Conservation (phyloP, 768 basidiomycete species). For the Mycena venus region DNA sequence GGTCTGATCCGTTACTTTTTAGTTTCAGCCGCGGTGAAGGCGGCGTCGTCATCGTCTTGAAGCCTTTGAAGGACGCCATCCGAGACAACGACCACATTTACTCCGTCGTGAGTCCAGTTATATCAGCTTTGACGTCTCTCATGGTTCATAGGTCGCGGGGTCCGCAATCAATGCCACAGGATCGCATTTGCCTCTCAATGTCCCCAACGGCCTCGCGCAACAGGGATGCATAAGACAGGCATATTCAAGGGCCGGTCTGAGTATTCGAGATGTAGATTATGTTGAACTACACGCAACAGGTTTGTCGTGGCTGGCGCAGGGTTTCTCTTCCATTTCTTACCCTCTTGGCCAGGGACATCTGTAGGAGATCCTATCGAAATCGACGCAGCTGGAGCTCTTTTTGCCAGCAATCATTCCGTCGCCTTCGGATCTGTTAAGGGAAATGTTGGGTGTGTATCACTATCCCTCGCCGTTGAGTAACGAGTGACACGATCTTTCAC, state of each 20-base stretch:
- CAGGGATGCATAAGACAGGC: background rate
- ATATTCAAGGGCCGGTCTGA: background rate
- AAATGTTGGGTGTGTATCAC: background rate
- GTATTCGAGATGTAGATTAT: background rate
- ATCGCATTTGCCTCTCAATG: background rate
- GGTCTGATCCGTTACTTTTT: background rate
- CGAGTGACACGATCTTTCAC: background rate
- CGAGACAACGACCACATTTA: slow-evolving; percentile 47
- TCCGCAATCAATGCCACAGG: background rate
- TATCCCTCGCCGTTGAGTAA: background rate
- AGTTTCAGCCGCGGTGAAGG: slow-evolving; percentile 18
- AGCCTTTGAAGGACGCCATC: slow-evolving; percentile 39
- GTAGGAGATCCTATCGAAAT: background rate
- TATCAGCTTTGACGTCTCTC: background rate
- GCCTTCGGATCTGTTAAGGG: background rate
- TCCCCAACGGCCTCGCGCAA: background rate
- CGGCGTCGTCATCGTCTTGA: slow-evolving; percentile 38
- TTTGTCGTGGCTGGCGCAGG: background rate
- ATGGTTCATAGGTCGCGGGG: background rate
- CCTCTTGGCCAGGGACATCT: background rate
- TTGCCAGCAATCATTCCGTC: background rate
- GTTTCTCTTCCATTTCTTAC: background rate
- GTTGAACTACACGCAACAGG: slow-evolving; percentile 2
- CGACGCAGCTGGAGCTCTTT: background rate
- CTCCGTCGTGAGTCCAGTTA: background rate